Evolutionary conservation across 176 grass and related monocot genomes (phyloP), one percentile per base, ranked within the genome.

Genomic region (Alopecurus myosuroides): DNA sequence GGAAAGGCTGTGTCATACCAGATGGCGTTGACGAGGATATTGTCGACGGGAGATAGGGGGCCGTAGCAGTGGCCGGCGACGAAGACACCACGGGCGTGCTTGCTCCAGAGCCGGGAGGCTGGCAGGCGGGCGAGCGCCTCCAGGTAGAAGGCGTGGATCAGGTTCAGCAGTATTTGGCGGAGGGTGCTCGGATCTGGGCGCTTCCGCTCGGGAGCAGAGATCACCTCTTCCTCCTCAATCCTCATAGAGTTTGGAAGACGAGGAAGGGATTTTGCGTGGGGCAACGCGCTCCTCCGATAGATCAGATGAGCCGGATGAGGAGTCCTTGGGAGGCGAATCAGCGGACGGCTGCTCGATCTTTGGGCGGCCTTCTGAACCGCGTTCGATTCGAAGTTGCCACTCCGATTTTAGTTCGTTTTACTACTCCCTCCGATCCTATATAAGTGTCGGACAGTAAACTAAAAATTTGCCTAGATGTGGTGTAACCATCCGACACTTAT

Each of bases 1-100:
- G 83, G 74, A 6, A 85, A 77, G 34, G 83, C 74, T 0, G 74
- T 22, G 61, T 75, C 46, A 2, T 85, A 69, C 83, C 74, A 85
- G 34, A 77, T 20, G 61, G 83, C 51, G 11, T 85, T 77, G 18
- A 56, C 3, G 74, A 77, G 76, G 61, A 85, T 85, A 6, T 44
- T 85, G 46, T 77, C 34, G 61, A 77, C 35, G 18, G 74, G 74
- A 0, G 50, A 62, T 61, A 85, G 23, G 4, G 73, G 74, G 5
- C 69, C 40, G 40, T 72, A 45, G 69, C 69, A 72, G 69, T 72
- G 69, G 23, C 69, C 69, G 40, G 40, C 69, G 13, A 72, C n/a
- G 40, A 72, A 40, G 40, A 72, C 69, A 6, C 40, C 69, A 6
- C 69, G 40, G 40, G 40, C 69, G 40, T 46, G 69, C 40, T 5